Evolutionary conservation across 1,284 basidiomycete species (phyloP), one percentile per base, ranked within the genome.

Genomic region (Earliella scabrosa): DNA sequence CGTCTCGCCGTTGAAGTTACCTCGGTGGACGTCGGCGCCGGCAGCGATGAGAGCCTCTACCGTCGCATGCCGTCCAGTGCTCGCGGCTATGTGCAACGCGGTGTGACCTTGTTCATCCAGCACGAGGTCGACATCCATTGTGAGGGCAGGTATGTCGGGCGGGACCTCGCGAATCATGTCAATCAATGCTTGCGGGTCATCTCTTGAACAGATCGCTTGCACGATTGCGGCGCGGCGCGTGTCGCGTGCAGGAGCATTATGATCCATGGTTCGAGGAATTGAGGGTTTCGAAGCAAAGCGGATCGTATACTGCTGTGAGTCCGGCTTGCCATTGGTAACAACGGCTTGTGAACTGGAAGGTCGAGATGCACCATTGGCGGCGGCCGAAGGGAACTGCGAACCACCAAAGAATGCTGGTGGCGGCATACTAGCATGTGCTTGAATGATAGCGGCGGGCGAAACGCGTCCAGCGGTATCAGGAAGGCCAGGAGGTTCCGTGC

Each of bases 31-130:
- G 69, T 98, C 95, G 2, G 95, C 92, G 26, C 93, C 93, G 35
- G 81, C 78, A 9, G 75, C 76, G 58, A 92, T 81, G 50, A 95
- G 82, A 35, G 86, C 86, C 38, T 85, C 82, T 14, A 92, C 83
- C 23, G 84, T 85, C 16, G 79, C 74, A 52, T 86, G 78, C 23
- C 91, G 84, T 2, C 88, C 94, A 40, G 98, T 80, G 34, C 95
- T 93, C 6, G 94, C 88, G 1, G 97, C 96, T 69, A 98, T 86
- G 71, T 99, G 97, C 26, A 99, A 79, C 6, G 97, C 90, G 0
- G 95, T 95, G 72, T 99, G 97, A 0, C 95, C 93, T 67, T 96
- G 90, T 61, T 98, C 94, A 68, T 99, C 97, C 35, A 98, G 83
- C 40, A 95, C 81, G 18, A 85, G 81, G 70, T 98, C 92, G 45